Percentiles rank a stretch among this genome's conserved stretches.
These are phyloP conservation scores for Quambalaria eucalypti DNA, from an alignment of 1,284 basidiomycete genomes.

Conservation along the genomic window DNA sequence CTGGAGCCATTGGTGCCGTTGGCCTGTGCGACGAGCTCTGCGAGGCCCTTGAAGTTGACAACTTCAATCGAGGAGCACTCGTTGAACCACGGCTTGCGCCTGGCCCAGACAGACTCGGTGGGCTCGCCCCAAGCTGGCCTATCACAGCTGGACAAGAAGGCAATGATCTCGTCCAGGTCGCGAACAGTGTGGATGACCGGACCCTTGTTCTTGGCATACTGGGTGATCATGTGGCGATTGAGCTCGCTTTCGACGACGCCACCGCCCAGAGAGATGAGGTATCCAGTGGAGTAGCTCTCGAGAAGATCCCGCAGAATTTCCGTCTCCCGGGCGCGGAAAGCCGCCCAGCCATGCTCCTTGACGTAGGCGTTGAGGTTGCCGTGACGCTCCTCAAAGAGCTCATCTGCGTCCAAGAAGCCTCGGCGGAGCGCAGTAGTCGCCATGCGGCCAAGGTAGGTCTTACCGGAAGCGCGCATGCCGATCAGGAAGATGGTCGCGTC, in stretches of 20 bases:
- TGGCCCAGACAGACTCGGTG: conserved; percentile 68
- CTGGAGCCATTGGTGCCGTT: background rate
- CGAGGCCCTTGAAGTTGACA: conserved; percentile 57
- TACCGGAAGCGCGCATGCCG: conserved; percentile 95
- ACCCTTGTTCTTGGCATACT: conserved; percentile 58
- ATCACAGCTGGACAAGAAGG: conserved; percentile 82
- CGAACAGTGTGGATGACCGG: conserved; percentile 66
- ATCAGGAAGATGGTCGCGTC: conserved; percentile 71
- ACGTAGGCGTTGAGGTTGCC: conserved; percentile 67
- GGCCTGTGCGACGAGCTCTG: conserved; percentile 1
- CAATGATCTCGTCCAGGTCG: conserved; percentile 62
- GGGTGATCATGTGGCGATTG: conserved; percentile 56
- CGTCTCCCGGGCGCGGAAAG: conserved; percentile 57
- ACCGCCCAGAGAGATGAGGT: conserved; percentile 68
- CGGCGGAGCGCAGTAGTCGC: conserved; percentile 68
- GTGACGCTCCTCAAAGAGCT: conserved; percentile 63
- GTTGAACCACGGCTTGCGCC: conserved; percentile 79
- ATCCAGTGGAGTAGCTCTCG: conserved; percentile 48
- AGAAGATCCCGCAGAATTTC: conserved; percentile 47
- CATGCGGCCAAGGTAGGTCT: conserved; percentile 75
- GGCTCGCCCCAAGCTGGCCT: conserved; percentile 59
- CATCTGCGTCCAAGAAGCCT: conserved; percentile 79
- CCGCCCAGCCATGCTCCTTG: conserved; percentile 63
- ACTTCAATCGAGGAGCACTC: conserved; percentile 78
- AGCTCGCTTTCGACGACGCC: conserved; percentile 81